These are phyloP conservation scores for Colletotrichum sp. DNA, from an alignment of 2,329 filamentous ascomycete genomes.

Conservation along the genomic window DNA sequence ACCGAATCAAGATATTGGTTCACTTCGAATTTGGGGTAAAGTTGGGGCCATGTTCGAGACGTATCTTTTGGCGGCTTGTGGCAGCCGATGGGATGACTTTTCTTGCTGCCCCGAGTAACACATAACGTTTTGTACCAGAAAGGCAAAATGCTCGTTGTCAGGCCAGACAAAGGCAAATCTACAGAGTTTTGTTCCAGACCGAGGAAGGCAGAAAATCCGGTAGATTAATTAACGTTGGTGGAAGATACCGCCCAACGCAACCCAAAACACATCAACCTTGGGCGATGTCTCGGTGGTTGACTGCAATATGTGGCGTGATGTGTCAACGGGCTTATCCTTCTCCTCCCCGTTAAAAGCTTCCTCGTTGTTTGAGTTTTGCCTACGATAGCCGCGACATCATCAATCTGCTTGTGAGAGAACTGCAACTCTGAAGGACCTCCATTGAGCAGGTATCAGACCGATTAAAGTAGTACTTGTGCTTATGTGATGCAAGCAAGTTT, in stretches of 20 bases:
- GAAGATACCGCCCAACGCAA: background rate
- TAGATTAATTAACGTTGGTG: background rate
- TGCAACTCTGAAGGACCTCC: background rate
- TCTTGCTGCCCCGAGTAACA: background rate
- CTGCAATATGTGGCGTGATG: background rate
- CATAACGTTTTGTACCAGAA: background rate
- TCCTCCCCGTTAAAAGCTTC: background rate
- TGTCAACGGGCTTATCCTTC: background rate
- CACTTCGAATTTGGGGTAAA: no score
- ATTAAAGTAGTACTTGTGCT: background rate
- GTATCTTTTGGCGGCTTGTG: no score
- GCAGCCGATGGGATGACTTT: background rate
- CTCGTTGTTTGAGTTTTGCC: background rate
- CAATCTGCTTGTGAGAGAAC: background rate
- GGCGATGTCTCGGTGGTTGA: background rate
- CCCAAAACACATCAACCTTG: background rate
- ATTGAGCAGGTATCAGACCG: background rate
- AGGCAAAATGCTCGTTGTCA: background rate
- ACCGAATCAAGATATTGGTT: no score
- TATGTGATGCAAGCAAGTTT: background rate
- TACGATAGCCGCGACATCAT: background rate
- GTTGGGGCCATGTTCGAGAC: accelerated
- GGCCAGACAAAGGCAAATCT: background rate
- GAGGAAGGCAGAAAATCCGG: background rate
- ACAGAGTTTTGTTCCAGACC: accelerated